Evolutionary conservation across 768 basidiomycete species (phyloP), one percentile per base, ranked within the genome.

Genomic region (Phanerochaete sordida): DNA sequence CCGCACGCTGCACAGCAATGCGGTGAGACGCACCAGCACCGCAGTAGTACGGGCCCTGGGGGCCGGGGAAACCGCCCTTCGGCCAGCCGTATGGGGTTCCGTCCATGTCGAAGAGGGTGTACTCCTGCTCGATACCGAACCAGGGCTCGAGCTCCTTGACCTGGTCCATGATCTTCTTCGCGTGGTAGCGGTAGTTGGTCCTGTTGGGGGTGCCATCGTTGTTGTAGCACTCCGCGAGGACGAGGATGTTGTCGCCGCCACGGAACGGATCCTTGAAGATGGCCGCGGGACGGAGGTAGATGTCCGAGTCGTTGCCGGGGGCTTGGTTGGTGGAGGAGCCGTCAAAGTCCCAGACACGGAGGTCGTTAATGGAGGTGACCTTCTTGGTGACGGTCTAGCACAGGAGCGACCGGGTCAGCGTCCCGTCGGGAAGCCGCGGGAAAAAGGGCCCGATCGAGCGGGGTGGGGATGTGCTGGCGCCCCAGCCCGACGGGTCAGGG

Each of bases 241-340:
- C 95, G 61, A 98, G 84, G 69, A 98, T 97, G 81, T 97, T 98
- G 81, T 95, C 88, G 58, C 96, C 96, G 52, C 95, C 92, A 63
- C 97, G 94, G 94, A 98, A 99, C 57, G 97, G 97, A 72, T 99
- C 97, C 70, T 91, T 95, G 88, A 97, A 99, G 79, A 95, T 94
- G 68, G 95, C 87, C 59, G 86, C 93, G 50, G 97, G 97, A 66
- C 95, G 92, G 69, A 99, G 95, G 78, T 94, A 96, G 78, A 99
- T 91, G 73, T 98, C 97, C 8, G 97, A 99, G 79, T 99, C 91
- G 71, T 82, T 69, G 37, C 96, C 96, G 16, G 95, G 94, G 21
- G 97, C 97, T 75, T 99, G 97, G 77, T 93, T 93, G 72, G 95
- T 97, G 44, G 93, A 95, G 51, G 94, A 96, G 68, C 96, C 96